These are phyloP conservation scores for Pichia paraexigua DNA, from an alignment of 805 yeast species.

Conservation along the genomic window DNA sequence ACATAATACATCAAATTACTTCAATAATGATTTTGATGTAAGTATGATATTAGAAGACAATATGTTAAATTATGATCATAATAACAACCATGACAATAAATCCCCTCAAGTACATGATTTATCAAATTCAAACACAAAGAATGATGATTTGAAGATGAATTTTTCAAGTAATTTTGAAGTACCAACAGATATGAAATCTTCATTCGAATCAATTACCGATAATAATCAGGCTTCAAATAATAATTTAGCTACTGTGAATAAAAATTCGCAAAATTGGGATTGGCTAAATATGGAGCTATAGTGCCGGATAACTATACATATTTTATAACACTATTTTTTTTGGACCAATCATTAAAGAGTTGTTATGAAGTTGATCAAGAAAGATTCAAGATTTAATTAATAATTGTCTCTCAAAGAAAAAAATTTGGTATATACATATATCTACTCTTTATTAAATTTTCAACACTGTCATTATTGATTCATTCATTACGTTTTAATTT, in stretches of 20 bases:
- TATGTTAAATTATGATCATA: not conserved
- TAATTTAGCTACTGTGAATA: not conserved
- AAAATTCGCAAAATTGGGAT: slow-evolving; percentile 28
- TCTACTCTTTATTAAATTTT: not conserved
- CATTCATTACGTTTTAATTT: no score
- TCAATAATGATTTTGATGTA: slow-evolving; percentile 7
- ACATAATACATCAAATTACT: slow-evolving; percentile 6
- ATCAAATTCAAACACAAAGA: not conserved
- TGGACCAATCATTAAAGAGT: not conserved
- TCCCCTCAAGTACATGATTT: not conserved
- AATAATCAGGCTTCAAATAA: not conserved
- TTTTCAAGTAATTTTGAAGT: not conserved
- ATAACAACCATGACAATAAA: not conserved
- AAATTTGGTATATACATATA: not conserved
- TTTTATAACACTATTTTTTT: not conserved
- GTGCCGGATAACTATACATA: not conserved
- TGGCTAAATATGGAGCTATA: slow-evolving; percentile 40
- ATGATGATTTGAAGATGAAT: not conserved
- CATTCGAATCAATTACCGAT: not conserved
- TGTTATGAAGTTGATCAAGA: no score
- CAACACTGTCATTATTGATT: not conserved
- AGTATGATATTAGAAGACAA: not conserved
- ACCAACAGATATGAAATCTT: not conserved
- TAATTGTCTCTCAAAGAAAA: no score
- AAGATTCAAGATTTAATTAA: no score